Evolutionary conservation across 371 early-diverging fungal species (phyloP), one percentile per base, ranked within the genome.

Genomic region (Chytridium lagenaria): DNA sequence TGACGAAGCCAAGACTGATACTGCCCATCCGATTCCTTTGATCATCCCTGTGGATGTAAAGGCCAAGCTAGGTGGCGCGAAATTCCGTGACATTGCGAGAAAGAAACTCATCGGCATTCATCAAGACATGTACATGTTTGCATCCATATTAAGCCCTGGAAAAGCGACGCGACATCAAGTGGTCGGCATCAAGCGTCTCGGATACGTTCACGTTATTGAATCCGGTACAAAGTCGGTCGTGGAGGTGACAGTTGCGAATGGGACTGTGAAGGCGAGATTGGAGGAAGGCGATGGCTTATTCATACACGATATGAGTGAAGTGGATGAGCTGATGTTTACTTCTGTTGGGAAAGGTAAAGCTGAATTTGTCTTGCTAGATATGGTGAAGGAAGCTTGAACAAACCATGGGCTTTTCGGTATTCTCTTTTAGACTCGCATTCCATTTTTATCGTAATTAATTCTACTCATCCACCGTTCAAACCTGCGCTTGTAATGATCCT

Each of bases 1-100:
- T 19, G 77, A 80, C 22, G 39, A 63, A 23, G 55, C 23, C 7
- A 75, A 67, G 72, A 31, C 23, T 16, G 61, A 61, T 37, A 7
- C 31, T 15, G 36, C 23, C 34, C 30, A 7, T 10, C 61, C 37
- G 2, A 23, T 37, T 49, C 52, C 59, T 68, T 40, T 51, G 26
- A 68, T 68, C 52, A 34, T 68, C 22, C 51, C 68, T 23, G 28
- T 26, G 28, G 52, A 37, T 10, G 7, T 61, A 7, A 31, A 61
- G 61, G 19, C 16, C 10, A 15, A 7, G 3, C 61, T 33, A 3
- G 36, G 16, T 3, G 61, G 12, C 12, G 30, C 30, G 19, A 36
- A 7, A 7, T 61, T 34, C 61, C 3, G 61, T 2, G 61, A 34
- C 7, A 12, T 23, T 26, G 61, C 36, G 3, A 15, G 7, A 10